Evolutionary conservation across 805 yeast genomes (phyloP), one percentile per base, ranked within the genome.

Genomic region (Yamadazyma insecticola): DNA sequence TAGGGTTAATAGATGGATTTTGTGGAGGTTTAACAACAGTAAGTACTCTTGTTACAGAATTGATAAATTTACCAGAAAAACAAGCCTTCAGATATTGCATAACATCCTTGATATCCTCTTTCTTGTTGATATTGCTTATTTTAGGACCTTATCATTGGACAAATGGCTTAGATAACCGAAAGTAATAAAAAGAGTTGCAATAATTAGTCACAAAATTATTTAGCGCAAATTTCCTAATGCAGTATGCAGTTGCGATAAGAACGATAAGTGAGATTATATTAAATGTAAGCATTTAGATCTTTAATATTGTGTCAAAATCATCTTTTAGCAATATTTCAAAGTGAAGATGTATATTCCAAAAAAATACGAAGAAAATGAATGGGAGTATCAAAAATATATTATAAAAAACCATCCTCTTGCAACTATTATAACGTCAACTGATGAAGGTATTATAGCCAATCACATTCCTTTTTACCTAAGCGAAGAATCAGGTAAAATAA

Each of bases 71-170:
- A 24, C 35, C 50, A 34, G 31, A 63, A 4, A 22, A 48, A 11
- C 38, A 58, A 36, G 56, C 75, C 4, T 70, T 76, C 33, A 36
- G 53, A 6, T 88, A 88, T 50, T 81, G 72, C 5, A 16, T 55
- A 1, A 33, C 49, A 0, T 69, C 84, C 11, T 45, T 85, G 2
- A 44, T 54, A 2, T 32, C 60, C 0, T 67, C 80, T 11, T 84
- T 74, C 48, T 32, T 57, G 4, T 20, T 75, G 1, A 56, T 74
- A 33, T 53, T 87, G 3, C 35, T 85, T n/a, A 71, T 78, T 2
- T 48, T 81, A 16, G 96, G 96, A 0, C 60, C 82, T 5, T 85
- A 77, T 48, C 66, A 70, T 23, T 88, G 96, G 96, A 57, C 79
- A 0, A 43, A 53, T 5, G 83, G 83, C 0, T 39, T 70, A 11